Conservation (phyloP, 2,329 filamentous ascomycete genomes). For the Phialocephala subalpina region DNA sequence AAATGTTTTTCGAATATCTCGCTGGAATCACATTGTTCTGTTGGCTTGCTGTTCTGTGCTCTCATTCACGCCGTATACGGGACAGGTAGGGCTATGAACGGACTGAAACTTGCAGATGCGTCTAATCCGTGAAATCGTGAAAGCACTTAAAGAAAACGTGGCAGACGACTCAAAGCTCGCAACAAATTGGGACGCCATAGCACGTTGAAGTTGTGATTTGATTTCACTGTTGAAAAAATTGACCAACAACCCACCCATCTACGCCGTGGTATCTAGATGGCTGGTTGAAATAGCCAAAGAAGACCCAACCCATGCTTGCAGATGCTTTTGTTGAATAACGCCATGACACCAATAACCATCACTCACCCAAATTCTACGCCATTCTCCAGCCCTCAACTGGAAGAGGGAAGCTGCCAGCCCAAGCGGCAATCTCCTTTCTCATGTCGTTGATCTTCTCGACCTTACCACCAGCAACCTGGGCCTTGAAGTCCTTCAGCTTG, state of each 20-base stretch:
- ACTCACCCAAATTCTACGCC: slow-evolving; percentile 30
- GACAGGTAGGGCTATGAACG: too few relatives aligned
- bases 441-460: slow-evolving; percentile 84
- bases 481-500: slow-evolving; percentile 99
- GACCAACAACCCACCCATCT: slow-evolving; percentile 4
- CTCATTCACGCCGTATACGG: too few relatives aligned
- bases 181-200: neutral
- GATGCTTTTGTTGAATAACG: slow-evolving; percentile 33
- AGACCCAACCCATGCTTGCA: slow-evolving; percentile 26
- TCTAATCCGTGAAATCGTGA: too few relatives aligned
- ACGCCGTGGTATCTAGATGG: slow-evolving; percentile 38
- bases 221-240: neutral
- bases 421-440: slow-evolving; percentile 87
- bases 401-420: slow-evolving; percentile 91
- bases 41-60: too few relatives aligned
- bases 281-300: slow-evolving; percentile 41
- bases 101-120: too few relatives aligned
- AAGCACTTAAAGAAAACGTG: too few relatives aligned
- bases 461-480: slow-evolving; percentile 81
- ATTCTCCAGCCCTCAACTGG: slow-evolving; percentile 78
- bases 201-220: slow-evolving; percentile 9
- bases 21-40: too few relatives aligned
- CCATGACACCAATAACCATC: slow-evolving; percentile 30
- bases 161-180: neutral
- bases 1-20: too few relatives aligned